phyloP scores from a whole-genome alignment of 306 rosid species.

The Luffa aegyptiaca region DNA sequence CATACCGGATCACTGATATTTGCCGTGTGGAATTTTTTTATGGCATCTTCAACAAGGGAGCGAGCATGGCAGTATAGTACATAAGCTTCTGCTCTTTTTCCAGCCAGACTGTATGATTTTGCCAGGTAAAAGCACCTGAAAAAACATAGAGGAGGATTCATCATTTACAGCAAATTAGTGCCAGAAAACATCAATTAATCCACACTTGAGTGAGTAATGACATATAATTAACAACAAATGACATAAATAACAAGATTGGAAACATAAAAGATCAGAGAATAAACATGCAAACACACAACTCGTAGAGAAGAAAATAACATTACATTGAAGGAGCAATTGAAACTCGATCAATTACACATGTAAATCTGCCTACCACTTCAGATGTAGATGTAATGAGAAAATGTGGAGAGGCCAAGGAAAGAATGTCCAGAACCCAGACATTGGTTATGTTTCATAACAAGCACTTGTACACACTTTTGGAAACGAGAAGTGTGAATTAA shows the following conservation, averaged over 20 bases:
- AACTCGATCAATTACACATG: not conserved
- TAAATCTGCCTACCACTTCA: not conserved
- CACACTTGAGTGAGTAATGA: not conserved
- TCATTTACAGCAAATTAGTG: not conserved
- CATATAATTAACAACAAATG: not conserved
- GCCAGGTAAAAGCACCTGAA: constrained; percentile 89
- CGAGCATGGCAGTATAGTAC: constrained; percentile 64
- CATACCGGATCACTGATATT: constrained; percentile 24
- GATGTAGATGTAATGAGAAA: not conserved
- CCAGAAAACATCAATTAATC: not conserved
- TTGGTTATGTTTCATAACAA: not conserved
- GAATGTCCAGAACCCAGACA: not conserved
- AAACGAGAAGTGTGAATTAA: not conserved
- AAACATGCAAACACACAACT: not conserved
- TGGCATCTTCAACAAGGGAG: constrained; percentile 34
- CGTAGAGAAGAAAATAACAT: not conserved
- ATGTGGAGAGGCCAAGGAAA: not conserved
- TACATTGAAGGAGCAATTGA: not conserved
- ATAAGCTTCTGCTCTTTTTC: constrained; percentile 88
- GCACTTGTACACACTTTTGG: not conserved
- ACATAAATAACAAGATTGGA: not conserved
- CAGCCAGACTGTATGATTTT: constrained; percentile 84
- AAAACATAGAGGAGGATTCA: constrained; percentile 1
- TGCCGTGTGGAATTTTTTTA: constrained; percentile 17
- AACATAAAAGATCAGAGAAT: not conserved